These are phyloP conservation scores for Colletotrichum sp. DNA, from an alignment of 2,329 filamentous ascomycete species.

Conservation along the genomic window DNA sequence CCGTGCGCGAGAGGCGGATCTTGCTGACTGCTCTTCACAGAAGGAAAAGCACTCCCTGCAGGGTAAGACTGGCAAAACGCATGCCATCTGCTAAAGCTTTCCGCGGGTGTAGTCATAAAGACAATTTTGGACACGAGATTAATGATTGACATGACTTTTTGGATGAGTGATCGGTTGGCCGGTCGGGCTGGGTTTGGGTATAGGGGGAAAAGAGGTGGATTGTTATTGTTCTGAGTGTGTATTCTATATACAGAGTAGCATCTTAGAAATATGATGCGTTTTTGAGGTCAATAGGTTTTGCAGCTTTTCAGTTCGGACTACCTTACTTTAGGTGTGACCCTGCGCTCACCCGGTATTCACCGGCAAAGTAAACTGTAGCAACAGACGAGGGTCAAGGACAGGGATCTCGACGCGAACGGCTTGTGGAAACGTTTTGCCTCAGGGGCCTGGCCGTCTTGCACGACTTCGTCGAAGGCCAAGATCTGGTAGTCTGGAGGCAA, in stretches of 20 bases:
- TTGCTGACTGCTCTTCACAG: slow-evolving; percentile 34
- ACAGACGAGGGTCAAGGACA: not conserved
- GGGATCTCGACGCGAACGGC: not conserved
- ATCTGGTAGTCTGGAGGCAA: not conserved
- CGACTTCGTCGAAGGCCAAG: not conserved
- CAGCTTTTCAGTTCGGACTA: no score
- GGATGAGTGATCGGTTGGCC: not conserved
- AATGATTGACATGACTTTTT: slow-evolving; percentile 12
- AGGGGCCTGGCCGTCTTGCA: no score
- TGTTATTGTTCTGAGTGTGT: not conserved
- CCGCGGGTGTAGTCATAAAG: not conserved
- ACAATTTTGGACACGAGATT: not conserved
- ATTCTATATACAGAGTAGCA: not conserved
- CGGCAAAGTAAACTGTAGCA: not conserved
- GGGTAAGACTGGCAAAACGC: slow-evolving; percentile 90
- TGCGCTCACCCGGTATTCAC: not conserved
- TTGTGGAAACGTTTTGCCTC: not conserved
- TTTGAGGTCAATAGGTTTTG: not conserved
- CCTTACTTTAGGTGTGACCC: not conserved
- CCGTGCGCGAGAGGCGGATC: not conserved
- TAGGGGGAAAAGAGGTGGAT: not conserved
- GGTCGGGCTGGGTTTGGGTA: not conserved
- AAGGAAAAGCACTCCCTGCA: slow-evolving; percentile 87
- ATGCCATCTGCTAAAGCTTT: slow-evolving; percentile 75
- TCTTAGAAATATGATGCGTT: not conserved